Evolutionary conservation across 2,329 filamentous ascomycete species (phyloP).

Genomic region (Corniculantispora saksenae): DNA sequence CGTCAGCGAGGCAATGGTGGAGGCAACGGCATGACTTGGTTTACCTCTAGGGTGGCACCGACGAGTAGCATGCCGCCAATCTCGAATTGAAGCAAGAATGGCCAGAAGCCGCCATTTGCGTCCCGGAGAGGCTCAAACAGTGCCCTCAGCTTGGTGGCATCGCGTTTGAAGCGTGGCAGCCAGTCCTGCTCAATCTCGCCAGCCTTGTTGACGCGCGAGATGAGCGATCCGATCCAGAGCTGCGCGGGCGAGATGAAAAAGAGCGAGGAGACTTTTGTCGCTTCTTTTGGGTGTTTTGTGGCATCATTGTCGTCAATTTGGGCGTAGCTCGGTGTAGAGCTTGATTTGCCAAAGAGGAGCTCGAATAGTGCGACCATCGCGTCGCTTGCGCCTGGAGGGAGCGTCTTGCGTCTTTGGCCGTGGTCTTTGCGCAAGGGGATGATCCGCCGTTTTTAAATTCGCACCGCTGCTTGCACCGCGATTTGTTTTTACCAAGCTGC

Average conservation of each 20-base stretch:
- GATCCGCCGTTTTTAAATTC: neutral
- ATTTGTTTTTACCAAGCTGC: neutral
- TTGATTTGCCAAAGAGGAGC: neutral
- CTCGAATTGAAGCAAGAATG: constrained; percentile 16
- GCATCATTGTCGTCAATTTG: neutral
- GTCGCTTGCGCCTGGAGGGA: neutral
- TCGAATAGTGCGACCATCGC: neutral
- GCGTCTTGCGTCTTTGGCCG: no score
- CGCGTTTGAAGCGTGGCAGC: constrained; percentile 6
- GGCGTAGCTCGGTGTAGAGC: neutral
- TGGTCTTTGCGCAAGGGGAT: neutral
- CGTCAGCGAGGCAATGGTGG: neutral
- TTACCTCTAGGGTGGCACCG: constrained; percentile 4
- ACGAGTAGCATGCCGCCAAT: constrained; percentile 15
- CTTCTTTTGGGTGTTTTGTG: neutral
- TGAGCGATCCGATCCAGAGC: constrained; percentile 10
- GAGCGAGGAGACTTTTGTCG: neutral
- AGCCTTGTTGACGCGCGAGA: constrained; percentile 5
- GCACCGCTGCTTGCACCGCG: neutral
- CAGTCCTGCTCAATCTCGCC: constrained; percentile 9
- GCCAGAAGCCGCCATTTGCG: neutral
- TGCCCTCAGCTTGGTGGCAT: neutral
- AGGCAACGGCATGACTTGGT: neutral
- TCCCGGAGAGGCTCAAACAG: neutral
- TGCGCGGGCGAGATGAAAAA: constrained; percentile 14